These are phyloP conservation scores for Rauvolfia tetraphylla DNA, from an alignment of 257 asterid genomes.

Conservation along the genomic window DNA sequence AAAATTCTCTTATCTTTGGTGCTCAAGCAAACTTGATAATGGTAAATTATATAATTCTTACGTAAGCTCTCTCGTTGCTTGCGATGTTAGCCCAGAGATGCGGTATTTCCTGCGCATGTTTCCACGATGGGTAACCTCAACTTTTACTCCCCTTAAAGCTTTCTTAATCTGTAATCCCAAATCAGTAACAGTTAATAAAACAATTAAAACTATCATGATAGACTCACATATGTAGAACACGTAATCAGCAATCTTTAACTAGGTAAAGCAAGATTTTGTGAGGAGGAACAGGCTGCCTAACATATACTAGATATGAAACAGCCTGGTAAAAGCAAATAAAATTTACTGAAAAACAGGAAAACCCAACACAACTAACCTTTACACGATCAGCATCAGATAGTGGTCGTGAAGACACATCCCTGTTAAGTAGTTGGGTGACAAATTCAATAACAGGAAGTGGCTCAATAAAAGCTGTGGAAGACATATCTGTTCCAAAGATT, in stretches of 20 bases:
- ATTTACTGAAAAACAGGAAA: neutral
- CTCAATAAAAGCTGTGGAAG: slow-evolving; percentile 95
- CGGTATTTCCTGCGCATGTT: slow-evolving; percentile 95
- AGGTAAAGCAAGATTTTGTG: neutral
- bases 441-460: slow-evolving; percentile 88
- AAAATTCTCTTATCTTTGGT: neutral
- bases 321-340: neutral
- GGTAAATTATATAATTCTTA: slow-evolving; percentile 29
- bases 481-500: slow-evolving; percentile 64
- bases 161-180: slow-evolving; percentile 64
- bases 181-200: neutral
- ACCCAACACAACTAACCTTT: slow-evolving; percentile 43
- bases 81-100: slow-evolving; percentile 87
- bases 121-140: slow-evolving; percentile 96
- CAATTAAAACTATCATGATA: neutral
- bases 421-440: slow-evolving; percentile 73
- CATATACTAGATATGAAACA: neutral
- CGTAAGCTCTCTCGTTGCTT: slow-evolving; percentile 88
- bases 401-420: slow-evolving; percentile 72
- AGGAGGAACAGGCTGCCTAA: too few relatives aligned
- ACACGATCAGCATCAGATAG: slow-evolving; percentile 94
- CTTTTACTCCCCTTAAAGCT: slow-evolving; percentile 93
- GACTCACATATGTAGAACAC: neutral
- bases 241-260: neutral
- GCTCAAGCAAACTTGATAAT: neutral